Evolutionary conservation across 805 yeast genomes (phyloP), one percentile per base, ranked within the genome.

Genomic region (Kodamaea kaohsiungensis): DNA sequence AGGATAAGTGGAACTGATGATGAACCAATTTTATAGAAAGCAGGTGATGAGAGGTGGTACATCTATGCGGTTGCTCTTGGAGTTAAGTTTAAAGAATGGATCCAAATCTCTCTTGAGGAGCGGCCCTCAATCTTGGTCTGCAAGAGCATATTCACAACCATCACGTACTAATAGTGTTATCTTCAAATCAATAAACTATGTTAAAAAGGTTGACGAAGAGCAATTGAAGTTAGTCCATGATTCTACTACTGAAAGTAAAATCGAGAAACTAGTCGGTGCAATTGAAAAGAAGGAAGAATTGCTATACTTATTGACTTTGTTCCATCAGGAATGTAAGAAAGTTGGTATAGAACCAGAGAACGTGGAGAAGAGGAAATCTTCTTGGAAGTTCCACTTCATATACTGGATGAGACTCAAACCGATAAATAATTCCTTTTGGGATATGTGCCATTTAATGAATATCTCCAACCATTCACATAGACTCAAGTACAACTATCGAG

Each of bases 381-480:
- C 54, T 7, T 58, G 62, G 58, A 58, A 53, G 48, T 72, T 63
- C 56, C 49, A 61, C 40, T 40, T 55, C 35, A 52, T 58, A 12
- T 71, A 63, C 48, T 33, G 62, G 13, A 51, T 53, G 50, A 59
- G 62, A 47, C 59, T 66, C 49, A 64, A 59, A 45, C 72, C 73
- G 8, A 54, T 76, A 13, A 76, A 76, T 54, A 52, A 61, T 9
- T 59, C 69, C 16, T 76, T 76, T 52, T 76, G 79, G 78, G 74
- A 69, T 5, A 60, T 65, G 49, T 72, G 78, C 53, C 65, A 59
- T 18, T 48, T 61, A 6, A 54, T 59, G 35, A 69, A 71, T 30
- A 61, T 75, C 5, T 66, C 77, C 13, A 61, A 69, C 40, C 70
- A 68, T 22, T 56, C 51, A 8, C 77, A 76, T 57, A 46, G 46